These are phyloP conservation scores for Yarrowia alimentaria DNA, from an alignment of 805 yeast genomes.

Conservation along the genomic window DNA sequence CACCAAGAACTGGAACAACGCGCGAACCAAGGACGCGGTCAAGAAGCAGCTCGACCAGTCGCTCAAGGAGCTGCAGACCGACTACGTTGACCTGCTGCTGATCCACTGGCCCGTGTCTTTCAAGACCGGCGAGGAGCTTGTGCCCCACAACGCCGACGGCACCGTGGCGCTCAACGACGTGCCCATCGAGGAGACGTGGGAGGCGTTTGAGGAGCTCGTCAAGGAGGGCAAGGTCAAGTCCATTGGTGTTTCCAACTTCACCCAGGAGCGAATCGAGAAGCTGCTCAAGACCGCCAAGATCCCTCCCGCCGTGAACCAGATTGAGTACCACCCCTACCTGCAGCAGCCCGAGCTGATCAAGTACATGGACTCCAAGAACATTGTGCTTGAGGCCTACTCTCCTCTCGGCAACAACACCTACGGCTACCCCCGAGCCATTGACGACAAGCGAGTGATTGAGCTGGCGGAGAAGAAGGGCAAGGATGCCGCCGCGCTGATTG, in stretches of 20 bases:
- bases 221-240: slow-evolving; percentile 55
- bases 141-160: slow-evolving; percentile 57
- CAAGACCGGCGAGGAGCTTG: slow-evolving; percentile 39
- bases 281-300: slow-evolving; percentile 47
- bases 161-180: slow-evolving; percentile 55
- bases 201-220: slow-evolving; percentile 54
- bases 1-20: slow-evolving; percentile 41
- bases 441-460: slow-evolving; percentile 50
- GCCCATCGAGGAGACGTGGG: slow-evolving; percentile 57
- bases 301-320: slow-evolving; percentile 70
- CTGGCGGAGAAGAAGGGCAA: slow-evolving; percentile 57
- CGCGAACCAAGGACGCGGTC: slow-evolving; percentile 44
- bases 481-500: slow-evolving; percentile 61
- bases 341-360: slow-evolving; percentile 45
- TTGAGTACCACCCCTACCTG: slow-evolving; percentile 56
- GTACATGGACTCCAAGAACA: slow-evolving; percentile 48
- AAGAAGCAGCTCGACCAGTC: slow-evolving; percentile 46
- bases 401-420: slow-evolving; percentile 46
- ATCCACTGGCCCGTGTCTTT: slow-evolving; percentile 55
- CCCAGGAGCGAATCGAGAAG: slow-evolving; percentile 57
- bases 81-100: slow-evolving; percentile 54
- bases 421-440: slow-evolving; percentile 42
- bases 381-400: slow-evolving; percentile 59
- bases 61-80: slow-evolving; percentile 46
- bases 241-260: slow-evolving; percentile 79